Percentiles rank a stretch among this genome's conserved stretches.
Conservation (phyloP, 148 eudicot genomes). For the Vaccinium vitisidaea region DNA sequence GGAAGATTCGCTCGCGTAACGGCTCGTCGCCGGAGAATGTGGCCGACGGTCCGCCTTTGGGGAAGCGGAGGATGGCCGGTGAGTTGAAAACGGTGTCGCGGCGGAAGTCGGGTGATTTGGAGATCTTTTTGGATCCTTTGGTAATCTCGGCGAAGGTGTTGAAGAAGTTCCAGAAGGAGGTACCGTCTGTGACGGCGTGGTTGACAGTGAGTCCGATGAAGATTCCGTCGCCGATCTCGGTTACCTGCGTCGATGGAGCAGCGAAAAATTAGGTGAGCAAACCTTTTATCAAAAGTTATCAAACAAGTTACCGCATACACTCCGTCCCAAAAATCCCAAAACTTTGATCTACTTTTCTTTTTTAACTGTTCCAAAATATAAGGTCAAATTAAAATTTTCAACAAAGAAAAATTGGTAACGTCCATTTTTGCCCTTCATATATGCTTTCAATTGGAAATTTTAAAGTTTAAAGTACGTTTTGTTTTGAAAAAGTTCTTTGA, state of each 20-base stretch:
- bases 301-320: too few relatives aligned
- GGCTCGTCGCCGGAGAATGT: conserved; percentile 48
- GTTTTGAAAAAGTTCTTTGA: too few relatives aligned
- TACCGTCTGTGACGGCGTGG: conserved; percentile 63
- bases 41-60: conserved; percentile 47
- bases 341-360: too few relatives aligned
- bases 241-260: conserved; percentile 20
- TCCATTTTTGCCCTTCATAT: too few relatives aligned
- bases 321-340: too few relatives aligned
- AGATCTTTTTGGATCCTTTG: conserved; percentile 27
- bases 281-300: not conserved
- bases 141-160: conserved; percentile 50
- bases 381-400: too few relatives aligned
- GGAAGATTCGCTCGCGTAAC: conserved; percentile 62
- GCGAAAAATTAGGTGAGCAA: not conserved
- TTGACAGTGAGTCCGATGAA: conserved; percentile 54
- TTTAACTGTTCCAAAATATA: too few relatives aligned
- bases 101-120: conserved; percentile 37
- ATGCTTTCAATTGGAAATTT: too few relatives aligned
- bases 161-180: conserved; percentile 73
- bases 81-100: conserved; percentile 45
- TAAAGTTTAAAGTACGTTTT: too few relatives aligned
- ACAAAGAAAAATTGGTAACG: too few relatives aligned
- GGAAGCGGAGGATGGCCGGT: conserved; percentile 41
- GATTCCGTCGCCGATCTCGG: conserved; percentile 46